Percentiles rank a stretch among this genome's conserved stretches.
These are phyloP conservation scores for Vanrija sp. DNA, from an alignment of 1,284 basidiomycete genomes.

Conservation along the genomic window DNA sequence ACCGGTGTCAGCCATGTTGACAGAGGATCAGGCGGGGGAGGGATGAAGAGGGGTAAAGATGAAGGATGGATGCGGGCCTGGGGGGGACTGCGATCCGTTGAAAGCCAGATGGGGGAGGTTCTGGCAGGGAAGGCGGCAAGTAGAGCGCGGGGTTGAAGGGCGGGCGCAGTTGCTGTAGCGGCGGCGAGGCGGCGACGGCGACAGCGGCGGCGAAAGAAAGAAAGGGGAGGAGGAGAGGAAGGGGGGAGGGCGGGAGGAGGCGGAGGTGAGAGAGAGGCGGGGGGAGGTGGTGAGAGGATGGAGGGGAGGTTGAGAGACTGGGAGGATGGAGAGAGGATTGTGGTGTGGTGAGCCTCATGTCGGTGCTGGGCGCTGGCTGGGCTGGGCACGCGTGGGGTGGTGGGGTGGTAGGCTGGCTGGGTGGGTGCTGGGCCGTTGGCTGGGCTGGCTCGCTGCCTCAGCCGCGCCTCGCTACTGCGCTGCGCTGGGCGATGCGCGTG, in stretches of 20 bases:
- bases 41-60: slow-evolving; percentile 3
- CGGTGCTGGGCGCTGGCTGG: no score
- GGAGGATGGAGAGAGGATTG: not conserved
- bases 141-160: slow-evolving; percentile 9
- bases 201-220: slow-evolving; percentile 2
- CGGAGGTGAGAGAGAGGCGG: slow-evolving; percentile 4
- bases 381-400: no score
- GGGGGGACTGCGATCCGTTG: no score
- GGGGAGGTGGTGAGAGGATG: slow-evolving; percentile 1
- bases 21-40: not conserved
- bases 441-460: not conserved
- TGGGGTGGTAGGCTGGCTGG: not conserved
- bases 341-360: no score
- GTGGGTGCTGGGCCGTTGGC: not conserved
- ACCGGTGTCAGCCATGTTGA: slow-evolving; percentile 14
- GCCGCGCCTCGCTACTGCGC: not conserved
- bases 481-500: not conserved
- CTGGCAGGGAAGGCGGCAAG: slow-evolving; percentile 11
- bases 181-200: slow-evolving; percentile 1
- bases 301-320: slow-evolving; percentile 4
- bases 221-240: slow-evolving; percentile 4
- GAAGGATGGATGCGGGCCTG: slow-evolving; percentile 6
- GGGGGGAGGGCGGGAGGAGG: slow-evolving; percentile 10
- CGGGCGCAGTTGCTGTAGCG: slow-evolving; percentile 8
- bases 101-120: slow-evolving; percentile 2